Percentiles rank a stretch among this genome's conserved stretches.
Evolutionary conservation across 75 land plant genomes (phyloP).

Genomic region (Larix kaempferi): DNA sequence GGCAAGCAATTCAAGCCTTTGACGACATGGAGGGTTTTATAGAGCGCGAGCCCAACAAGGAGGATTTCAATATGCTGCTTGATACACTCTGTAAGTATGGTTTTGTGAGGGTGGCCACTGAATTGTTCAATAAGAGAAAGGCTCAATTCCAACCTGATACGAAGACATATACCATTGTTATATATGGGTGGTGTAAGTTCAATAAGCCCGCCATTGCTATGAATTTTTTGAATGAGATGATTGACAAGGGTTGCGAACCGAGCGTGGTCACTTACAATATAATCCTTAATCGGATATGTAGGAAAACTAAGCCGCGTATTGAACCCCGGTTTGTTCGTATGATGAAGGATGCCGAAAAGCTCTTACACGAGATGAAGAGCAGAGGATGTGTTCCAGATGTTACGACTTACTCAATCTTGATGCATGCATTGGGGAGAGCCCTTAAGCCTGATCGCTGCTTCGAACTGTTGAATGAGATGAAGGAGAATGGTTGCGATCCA

Average conservation of each 20-base stretch:
- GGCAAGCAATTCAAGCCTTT: constrained; percentile 69
- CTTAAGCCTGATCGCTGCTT: constrained; percentile 46
- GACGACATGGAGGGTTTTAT: constrained; percentile 63
- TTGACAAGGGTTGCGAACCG: constrained; percentile 49
- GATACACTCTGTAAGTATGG: constrained; percentile 75
- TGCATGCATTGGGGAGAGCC: constrained; percentile 67
- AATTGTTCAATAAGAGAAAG: constrained; percentile 54
- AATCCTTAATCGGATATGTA: constrained; percentile 57
- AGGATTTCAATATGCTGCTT: constrained; percentile 40
- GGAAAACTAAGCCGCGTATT: constrained; percentile 48
- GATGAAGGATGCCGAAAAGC: constrained; percentile 37
- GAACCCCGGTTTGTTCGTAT: constrained; percentile 41
- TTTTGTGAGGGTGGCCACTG: constrained; percentile 50
- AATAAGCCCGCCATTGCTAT: constrained; percentile 48
- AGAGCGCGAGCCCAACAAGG: constrained; percentile 18
- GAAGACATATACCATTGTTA: constrained; percentile 58
- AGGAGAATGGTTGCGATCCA: constrained; percentile 43
- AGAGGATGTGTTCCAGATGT: constrained; percentile 67
- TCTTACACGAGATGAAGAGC: constrained; percentile 48
- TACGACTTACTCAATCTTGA: constrained; percentile 51
- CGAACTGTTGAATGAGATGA: constrained; percentile 39
- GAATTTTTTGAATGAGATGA: constrained; percentile 55
- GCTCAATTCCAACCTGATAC: constrained; percentile 23
- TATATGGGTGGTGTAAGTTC: constrained; percentile 73
- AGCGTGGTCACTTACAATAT: constrained; percentile 75